Conservation (phyloP, 2,329 filamentous ascomycete genomes). For the Cladosporium oxysporum region DNA sequence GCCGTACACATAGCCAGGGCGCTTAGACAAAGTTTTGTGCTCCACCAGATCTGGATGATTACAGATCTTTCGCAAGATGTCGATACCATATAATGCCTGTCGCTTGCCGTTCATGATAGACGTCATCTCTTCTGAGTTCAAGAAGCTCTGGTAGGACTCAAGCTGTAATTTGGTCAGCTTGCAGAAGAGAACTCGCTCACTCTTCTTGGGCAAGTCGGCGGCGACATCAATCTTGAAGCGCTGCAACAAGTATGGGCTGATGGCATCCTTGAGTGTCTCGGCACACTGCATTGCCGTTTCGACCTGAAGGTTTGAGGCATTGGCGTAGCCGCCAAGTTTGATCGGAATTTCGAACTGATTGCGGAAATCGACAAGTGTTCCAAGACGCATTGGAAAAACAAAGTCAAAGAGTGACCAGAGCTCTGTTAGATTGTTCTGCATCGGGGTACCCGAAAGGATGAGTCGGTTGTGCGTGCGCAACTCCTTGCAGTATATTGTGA, state of each 20-base stretch:
- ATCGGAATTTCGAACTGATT: slow-evolving; percentile 94
- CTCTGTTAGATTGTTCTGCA: slow-evolving; percentile 95
- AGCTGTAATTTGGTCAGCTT: slow-evolving; percentile 81
- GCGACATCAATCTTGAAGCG: slow-evolving; percentile 93
- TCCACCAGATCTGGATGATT: slow-evolving; percentile 92
- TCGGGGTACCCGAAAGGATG: slow-evolving; percentile 93
- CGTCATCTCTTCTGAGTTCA: slow-evolving; percentile 81
- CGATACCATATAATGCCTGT: slow-evolving; percentile 85
- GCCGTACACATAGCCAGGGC: slow-evolving; percentile 74
- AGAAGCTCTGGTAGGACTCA: slow-evolving; percentile 76
- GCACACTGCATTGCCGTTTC: slow-evolving; percentile 94
- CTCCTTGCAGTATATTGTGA: slow-evolving; percentile 94
- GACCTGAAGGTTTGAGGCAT: slow-evolving; percentile 89
- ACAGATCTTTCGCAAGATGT: slow-evolving; percentile 91
- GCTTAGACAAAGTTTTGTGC: slow-evolving; percentile 59
- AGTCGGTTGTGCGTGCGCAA: slow-evolving; percentile 85
- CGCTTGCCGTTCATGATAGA: slow-evolving; percentile 73
- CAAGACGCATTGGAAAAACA: slow-evolving; percentile 92
- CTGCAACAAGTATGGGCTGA: slow-evolving; percentile 89
- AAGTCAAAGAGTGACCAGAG: slow-evolving; percentile 98
- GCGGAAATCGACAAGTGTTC: slow-evolving; percentile 86
- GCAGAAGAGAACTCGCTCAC: slow-evolving; percentile 93
- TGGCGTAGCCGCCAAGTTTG: slow-evolving; percentile 88
- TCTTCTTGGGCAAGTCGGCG: slow-evolving; percentile 90
- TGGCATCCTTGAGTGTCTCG: slow-evolving; percentile 88